Conservation (phyloP, 345 rosid species). For the Populus nigra region DNA sequence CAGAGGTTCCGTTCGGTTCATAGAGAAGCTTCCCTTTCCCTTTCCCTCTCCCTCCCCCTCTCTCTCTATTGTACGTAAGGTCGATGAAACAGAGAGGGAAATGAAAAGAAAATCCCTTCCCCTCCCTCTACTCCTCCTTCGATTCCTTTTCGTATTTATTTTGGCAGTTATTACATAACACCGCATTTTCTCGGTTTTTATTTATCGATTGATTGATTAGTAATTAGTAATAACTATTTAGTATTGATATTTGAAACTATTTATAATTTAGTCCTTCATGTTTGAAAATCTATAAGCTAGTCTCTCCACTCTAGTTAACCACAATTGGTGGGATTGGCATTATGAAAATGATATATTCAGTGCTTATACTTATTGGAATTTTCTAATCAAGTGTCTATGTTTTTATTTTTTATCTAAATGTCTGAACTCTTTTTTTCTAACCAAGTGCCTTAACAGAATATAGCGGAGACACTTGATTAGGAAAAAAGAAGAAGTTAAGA, state of each 20-base stretch:
- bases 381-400: no score
- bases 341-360: no score
- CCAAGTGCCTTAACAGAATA: no score
- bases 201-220: neutral
- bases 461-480: no score
- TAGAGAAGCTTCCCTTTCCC: neutral
- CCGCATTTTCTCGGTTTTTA: neutral
- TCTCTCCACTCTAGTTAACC: neutral
- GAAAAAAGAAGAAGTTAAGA: no score
- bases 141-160: neutral
- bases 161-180: neutral
- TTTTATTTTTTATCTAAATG: no score
- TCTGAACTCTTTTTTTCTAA: no score
- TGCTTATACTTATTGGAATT: no score
- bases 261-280: neutral
- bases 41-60: no score
- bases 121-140: slow-evolving; percentile 1
- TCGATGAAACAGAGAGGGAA: slow-evolving; percentile 12
- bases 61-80: neutral
- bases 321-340: no score
- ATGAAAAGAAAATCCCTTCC: neutral
- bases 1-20: neutral
- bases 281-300: neutral
- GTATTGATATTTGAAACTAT: neutral
- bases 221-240: neutral